These are phyloP conservation scores for Myxozyma sirexii DNA, from an alignment of 805 yeast species.

Conservation along the genomic window DNA sequence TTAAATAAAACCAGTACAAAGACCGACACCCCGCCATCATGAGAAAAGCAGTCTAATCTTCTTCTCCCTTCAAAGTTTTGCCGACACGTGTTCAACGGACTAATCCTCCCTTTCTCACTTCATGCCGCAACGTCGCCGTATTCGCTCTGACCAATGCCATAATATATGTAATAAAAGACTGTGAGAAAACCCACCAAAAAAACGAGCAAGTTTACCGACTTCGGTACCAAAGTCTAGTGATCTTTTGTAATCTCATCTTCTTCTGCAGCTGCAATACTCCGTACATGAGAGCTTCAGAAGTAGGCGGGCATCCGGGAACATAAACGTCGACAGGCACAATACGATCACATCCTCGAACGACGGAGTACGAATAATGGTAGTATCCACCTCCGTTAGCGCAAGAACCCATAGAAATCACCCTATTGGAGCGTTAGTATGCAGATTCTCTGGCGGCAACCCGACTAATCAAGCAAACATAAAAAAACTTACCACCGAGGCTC, in stretches of 20 bases:
- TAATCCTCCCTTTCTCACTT: not conserved
- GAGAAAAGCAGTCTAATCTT: not conserved
- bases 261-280: constrained; percentile 87
- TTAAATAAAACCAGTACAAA: not conserved
- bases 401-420: constrained; percentile 90
- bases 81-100: not conserved
- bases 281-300: constrained; percentile 87
- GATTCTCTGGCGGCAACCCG: no score
- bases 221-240: constrained; percentile 60
- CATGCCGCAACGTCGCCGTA: not conserved
- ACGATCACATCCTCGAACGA: constrained; percentile 88
- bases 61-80: not conserved
- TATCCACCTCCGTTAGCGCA: constrained; percentile 95
- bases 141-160: not conserved
- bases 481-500: constrained; percentile 68
- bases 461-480: no score
- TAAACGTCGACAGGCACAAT: constrained; percentile 86
- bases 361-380: constrained; percentile 86
- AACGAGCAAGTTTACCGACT: constrained; percentile 22
- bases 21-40: constrained; percentile 11
- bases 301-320: constrained; percentile 93
- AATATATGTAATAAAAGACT: not conserved
- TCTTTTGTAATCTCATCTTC: constrained; percentile 82
- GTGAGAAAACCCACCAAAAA: not conserved
- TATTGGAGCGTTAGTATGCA: no score